Evolutionary conservation across 192 early-diverging fungal species (phyloP).

Genomic region (Geosiphon pyriformis): DNA sequence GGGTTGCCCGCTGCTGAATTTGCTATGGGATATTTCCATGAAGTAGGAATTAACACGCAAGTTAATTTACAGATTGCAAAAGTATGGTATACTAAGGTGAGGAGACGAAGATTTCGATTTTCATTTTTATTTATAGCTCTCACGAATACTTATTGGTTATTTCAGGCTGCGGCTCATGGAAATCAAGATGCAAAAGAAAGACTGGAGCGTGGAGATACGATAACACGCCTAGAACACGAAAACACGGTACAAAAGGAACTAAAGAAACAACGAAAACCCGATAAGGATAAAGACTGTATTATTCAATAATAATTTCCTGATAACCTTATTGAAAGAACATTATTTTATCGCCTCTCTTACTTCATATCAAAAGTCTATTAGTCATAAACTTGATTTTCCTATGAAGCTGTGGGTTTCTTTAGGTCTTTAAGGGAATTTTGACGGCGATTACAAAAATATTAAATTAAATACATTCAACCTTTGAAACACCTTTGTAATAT

Average conservation of each 20-base stretch:
- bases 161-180: slow-evolving; percentile 32
- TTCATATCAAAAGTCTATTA: too few species aligned
- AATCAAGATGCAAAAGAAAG: slow-evolving; percentile 36
- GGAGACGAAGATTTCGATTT: not conserved
- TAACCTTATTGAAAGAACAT: too few species aligned
- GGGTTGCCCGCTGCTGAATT: slow-evolving; percentile 77
- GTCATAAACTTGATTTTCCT: too few species aligned
- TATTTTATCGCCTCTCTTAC: too few species aligned
- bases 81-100: slow-evolving; percentile 47
- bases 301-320: slow-evolving; percentile 23
- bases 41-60: slow-evolving; percentile 66
- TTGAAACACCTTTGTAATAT: too few species aligned
- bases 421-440: too few species aligned
- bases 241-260: not conserved
- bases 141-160: not conserved
- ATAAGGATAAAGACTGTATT: slow-evolving; percentile 19
- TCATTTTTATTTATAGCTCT: not conserved
- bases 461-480: too few species aligned
- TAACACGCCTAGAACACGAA: slow-evolving; percentile 18
- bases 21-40: slow-evolving; percentile 87
- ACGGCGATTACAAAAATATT: too few species aligned
- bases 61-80: slow-evolving; percentile 48
- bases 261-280: slow-evolving; percentile 4
- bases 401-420: too few species aligned
- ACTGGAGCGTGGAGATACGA: slow-evolving; percentile 19